phyloP scores from a whole-genome alignment of 257 asterid genomes.

The Pogostemon cablin region DNA sequence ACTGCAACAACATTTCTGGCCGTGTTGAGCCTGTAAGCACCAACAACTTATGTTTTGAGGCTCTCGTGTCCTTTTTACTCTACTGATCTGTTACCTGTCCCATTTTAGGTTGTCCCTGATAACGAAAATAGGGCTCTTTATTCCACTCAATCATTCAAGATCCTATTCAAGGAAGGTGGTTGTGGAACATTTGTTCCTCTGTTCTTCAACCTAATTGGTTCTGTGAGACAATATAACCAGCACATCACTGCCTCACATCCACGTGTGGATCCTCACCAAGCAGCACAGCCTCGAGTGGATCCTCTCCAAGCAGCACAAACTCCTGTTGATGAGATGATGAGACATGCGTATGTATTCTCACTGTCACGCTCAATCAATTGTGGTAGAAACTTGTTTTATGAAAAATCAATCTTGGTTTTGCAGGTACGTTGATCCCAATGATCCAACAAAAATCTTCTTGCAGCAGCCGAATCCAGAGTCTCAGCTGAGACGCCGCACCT shows the following conservation, averaged over 20 bases:
- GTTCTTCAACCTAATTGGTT: conserved; percentile 75
- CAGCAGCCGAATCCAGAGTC: conserved; percentile 89
- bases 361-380: not conserved
- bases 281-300: conserved; percentile 57
- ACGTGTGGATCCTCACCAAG: conserved; percentile 73
- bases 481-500: conserved; percentile 88
- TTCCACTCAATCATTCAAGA: conserved; percentile 88
- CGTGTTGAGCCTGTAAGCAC: conserved; percentile 77
- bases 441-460: conserved; percentile 88
- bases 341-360: conserved; percentile 48
- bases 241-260: conserved; percentile 48
- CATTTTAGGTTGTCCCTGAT: conserved; percentile 83
- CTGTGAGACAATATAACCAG: conserved; percentile 72
- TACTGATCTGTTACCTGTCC: conserved; percentile 24
- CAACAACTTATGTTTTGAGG: not conserved
- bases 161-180: conserved; percentile 97
- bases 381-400: not conserved
- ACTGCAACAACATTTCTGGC: conserved; percentile 87
- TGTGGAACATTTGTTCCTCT: conserved; percentile 96
- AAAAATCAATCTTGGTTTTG: conserved; percentile 23
- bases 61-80: not conserved
- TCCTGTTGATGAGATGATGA: conserved; percentile 97
- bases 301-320: conserved; percentile 95
- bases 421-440: conserved; percentile 95
- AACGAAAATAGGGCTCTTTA: conserved; percentile 76